Percentiles rank a stretch among this genome's conserved stretches.
These are phyloP conservation scores for Domatiomyces catenatus DNA, from an alignment of 2,329 filamentous ascomycete species.

Conservation along the genomic window DNA sequence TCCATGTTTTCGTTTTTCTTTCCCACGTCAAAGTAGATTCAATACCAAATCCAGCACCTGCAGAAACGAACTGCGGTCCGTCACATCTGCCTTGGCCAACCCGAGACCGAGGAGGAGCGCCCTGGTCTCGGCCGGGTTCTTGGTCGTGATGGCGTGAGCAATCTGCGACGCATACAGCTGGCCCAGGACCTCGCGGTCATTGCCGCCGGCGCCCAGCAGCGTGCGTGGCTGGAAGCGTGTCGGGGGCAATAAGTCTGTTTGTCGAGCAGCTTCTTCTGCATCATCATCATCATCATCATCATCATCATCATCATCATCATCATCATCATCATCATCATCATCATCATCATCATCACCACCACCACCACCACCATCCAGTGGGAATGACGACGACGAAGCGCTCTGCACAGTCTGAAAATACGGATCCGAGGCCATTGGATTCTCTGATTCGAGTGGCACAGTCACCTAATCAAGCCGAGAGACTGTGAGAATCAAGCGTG, in stretches of 20 bases:
- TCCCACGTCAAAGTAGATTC: slow-evolving; percentile 10
- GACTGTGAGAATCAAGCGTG: slow-evolving; percentile 19
- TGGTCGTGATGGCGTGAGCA: slow-evolving; percentile 60
- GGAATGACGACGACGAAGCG: slow-evolving; percentile 24
- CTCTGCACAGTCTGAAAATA: slow-evolving; percentile 22
- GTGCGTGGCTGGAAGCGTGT: slow-evolving; percentile 74
- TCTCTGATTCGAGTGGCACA: slow-evolving; percentile 56
- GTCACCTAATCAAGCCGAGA: slow-evolving; percentile 38
- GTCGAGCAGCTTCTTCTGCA: slow-evolving; percentile 35
- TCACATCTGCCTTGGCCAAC: slow-evolving; percentile 18
- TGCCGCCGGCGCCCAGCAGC: slow-evolving; percentile 65
- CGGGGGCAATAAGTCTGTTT: slow-evolving; percentile 52
- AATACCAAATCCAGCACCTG: slow-evolving; percentile 16
- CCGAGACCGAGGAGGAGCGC: slow-evolving; percentile 37
- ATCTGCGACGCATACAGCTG: slow-evolving; percentile 84
- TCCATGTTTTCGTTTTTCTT: not conserved
- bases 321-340: slow-evolving; percentile 2
- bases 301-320: not conserved
- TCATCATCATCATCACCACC: slow-evolving; percentile 3
- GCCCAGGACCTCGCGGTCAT: slow-evolving; percentile 65
- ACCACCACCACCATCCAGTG: not conserved
- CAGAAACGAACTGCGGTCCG: slow-evolving; percentile 14
- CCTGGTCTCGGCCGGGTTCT: slow-evolving; percentile 47
- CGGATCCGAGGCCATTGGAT: slow-evolving; percentile 35
- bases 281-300: slow-evolving; percentile 5